Percentiles rank a stretch among this genome's conserved stretches.
These are phyloP conservation scores for Gossypium schwendimanii DNA, from an alignment of 441 rosid genomes.

Conservation along the genomic window DNA sequence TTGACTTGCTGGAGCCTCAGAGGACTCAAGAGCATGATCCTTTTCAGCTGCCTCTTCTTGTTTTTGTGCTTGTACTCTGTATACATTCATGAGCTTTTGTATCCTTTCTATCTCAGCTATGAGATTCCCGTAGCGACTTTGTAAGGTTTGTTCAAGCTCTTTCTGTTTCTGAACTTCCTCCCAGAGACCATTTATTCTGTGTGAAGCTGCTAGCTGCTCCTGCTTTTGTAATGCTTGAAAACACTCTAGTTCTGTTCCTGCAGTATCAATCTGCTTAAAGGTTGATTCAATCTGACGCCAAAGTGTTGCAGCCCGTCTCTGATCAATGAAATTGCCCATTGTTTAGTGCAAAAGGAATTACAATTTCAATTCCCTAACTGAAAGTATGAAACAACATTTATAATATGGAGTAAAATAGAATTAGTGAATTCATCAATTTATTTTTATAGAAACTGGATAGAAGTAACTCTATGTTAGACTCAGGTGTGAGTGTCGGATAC, in stretches of 20 bases:
- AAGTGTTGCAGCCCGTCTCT: constrained; percentile 69
- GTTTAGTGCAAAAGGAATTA: background rate
- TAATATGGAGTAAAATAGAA: background rate
- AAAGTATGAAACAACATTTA: background rate
- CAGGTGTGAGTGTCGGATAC: too few species aligned
- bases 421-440: background rate
- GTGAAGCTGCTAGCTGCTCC: constrained; percentile 80
- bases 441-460: background rate
- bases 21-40: constrained; percentile 12
- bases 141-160: constrained; percentile 69
- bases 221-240: constrained; percentile 85
- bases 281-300: constrained; percentile 72
- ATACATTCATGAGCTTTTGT: constrained; percentile 33
- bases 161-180: constrained; percentile 86
- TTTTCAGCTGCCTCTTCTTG: constrained; percentile 41
- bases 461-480: background rate
- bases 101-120: constrained; percentile 50
- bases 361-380: background rate
- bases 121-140: constrained; percentile 66
- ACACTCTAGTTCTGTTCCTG: constrained; percentile 85
- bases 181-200: constrained; percentile 68
- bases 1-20: constrained; percentile 20
- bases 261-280: constrained; percentile 74
- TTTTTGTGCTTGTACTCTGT: constrained; percentile 43
- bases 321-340: constrained; percentile 10